A percentile compares a stretch with the other conserved stretches of the same genome.
phyloP scores from a whole-genome alignment of 176 grass and related monocot genomes.

The Hsuehochloa calcarea region DNA sequence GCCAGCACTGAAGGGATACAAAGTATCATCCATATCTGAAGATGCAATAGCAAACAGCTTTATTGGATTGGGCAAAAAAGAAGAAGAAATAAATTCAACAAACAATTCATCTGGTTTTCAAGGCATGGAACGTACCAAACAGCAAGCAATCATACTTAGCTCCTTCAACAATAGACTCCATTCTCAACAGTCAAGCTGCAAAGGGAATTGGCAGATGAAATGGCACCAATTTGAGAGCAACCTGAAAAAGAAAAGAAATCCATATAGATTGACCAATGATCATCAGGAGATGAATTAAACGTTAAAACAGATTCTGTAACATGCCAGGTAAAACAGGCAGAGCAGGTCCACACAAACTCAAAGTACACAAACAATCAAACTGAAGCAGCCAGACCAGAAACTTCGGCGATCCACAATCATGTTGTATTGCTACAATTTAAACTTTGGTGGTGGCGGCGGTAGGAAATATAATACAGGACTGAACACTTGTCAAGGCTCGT shows the following conservation, averaged over 20 bases:
- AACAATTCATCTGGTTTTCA: background rate
- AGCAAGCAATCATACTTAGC: conserved; percentile 68
- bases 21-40: conserved; percentile 80
- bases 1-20: conserved; percentile 58
- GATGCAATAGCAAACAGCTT: background rate
- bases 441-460: background rate
- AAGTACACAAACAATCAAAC: background rate
- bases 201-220: background rate
- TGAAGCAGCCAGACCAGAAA: background rate
- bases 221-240: background rate
- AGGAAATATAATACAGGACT: background rate
- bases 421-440: background rate
- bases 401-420: background rate
- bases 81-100: background rate
- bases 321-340: background rate
- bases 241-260: background rate
- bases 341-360: background rate
- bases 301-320: background rate
- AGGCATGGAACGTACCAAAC: conserved; percentile 45
- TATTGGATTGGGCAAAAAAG: background rate
- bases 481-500: background rate
- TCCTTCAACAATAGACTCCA: conserved; percentile 42
- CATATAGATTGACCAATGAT: background rate
- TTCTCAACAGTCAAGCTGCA: conserved; percentile 21
- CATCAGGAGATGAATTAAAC: background rate